Evolutionary conservation across 176 grass and related monocot genomes (phyloP).

Genomic region (Echinochloa phyllopogon): DNA sequence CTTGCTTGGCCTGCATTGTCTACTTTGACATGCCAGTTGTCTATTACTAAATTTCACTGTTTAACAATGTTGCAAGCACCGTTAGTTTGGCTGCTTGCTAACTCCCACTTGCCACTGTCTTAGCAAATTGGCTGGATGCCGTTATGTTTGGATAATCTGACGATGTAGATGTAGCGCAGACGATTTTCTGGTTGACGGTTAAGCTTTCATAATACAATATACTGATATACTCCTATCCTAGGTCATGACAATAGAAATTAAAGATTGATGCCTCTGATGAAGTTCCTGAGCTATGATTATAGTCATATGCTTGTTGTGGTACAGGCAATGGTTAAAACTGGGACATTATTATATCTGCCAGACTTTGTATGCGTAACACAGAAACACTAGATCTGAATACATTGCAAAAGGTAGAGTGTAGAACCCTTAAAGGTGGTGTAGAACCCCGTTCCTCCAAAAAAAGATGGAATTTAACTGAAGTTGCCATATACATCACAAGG

Average conservation of each 20-base stretch:
- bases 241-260: background rate
- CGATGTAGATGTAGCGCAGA: slow-evolving; percentile 8
- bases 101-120: slow-evolving; percentile 19
- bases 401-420: background rate
- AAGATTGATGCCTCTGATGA: background rate
- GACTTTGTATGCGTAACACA: background rate
- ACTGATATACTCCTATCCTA: background rate
- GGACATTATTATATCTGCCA: background rate
- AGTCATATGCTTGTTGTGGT: background rate
- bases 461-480: slow-evolving; percentile 35
- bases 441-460: background rate
- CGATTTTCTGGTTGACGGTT: slow-evolving; percentile 4
- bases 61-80: background rate
- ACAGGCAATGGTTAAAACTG: background rate
- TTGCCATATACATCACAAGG: slow-evolving; percentile 45
- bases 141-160: slow-evolving; percentile 27
- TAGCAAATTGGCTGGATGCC: background rate
- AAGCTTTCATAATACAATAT: background rate
- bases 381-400: background rate
- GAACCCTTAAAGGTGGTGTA: background rate
- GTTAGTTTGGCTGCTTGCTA: slow-evolving; percentile 10
- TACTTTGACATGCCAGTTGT: slow-evolving; percentile 12
- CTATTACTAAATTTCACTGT: background rate
- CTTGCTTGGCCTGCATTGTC: background rate
- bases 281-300: background rate